Evolutionary conservation across 805 yeast species (phyloP).

Genomic region (Wickerhamiella vanderwaltii): DNA sequence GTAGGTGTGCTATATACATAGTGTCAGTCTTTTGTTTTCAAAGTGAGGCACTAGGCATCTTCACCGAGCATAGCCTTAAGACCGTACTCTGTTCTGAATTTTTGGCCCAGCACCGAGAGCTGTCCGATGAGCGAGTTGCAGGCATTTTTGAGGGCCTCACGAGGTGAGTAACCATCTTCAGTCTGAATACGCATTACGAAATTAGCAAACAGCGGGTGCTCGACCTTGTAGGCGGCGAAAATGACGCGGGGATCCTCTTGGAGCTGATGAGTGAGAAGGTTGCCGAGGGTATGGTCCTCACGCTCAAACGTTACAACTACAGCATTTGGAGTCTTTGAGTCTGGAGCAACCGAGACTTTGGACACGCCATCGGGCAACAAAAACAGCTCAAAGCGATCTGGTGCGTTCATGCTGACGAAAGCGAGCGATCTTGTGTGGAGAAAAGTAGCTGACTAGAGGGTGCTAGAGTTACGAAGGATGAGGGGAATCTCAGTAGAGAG

Average conservation of each 20-base stretch:
- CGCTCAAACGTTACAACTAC: slow-evolving; percentile 86
- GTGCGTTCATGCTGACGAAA: slow-evolving; percentile 69
- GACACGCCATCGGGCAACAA: slow-evolving; percentile 96
- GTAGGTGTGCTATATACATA: no score
- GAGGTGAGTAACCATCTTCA: slow-evolving; percentile 87
- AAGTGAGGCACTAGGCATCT: no score
- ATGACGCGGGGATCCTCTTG: slow-evolving; percentile 78
- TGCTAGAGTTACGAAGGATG: no score
- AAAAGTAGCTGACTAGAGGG: neutral
- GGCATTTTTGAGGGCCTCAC: slow-evolving; percentile 80
- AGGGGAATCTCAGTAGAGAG: no score
- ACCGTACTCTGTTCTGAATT: slow-evolving; percentile 87
- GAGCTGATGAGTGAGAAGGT: slow-evolving; percentile 74
- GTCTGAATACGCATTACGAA: slow-evolving; percentile 92
- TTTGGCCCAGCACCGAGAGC: slow-evolving; percentile 57
- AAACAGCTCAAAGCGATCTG: slow-evolving; percentile 95
- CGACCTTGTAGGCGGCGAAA: slow-evolving; percentile 95
- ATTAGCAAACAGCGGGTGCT: slow-evolving; percentile 94
- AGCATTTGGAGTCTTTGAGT: slow-evolving; percentile 89
- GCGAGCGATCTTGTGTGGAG: no score
- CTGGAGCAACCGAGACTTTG: slow-evolving; percentile 84
- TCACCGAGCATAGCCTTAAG: slow-evolving; percentile 48
- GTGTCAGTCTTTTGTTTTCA: no score
- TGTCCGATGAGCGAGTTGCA: slow-evolving; percentile 74
- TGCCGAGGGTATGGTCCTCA: slow-evolving; percentile 95